Conservation (phyloP, 148 eudicot genomes). For the Rhododendron kiyosumense region DNA sequence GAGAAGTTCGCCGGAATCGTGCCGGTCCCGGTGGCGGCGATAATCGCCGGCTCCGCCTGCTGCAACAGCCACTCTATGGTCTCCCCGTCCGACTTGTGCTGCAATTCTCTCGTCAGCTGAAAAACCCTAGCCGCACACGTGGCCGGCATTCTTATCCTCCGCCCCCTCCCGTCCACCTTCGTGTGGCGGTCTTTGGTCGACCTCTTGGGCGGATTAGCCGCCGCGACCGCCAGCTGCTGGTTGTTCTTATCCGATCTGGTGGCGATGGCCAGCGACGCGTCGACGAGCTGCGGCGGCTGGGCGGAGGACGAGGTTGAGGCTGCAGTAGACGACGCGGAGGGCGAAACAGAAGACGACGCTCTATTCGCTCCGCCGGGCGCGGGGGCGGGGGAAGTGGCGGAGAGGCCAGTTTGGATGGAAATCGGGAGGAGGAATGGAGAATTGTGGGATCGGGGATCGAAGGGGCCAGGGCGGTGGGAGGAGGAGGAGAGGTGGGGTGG, state of each 20-base stretch:
- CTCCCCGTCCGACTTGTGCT: constrained; percentile 57
- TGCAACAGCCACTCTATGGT: constrained; percentile 57
- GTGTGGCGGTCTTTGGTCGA: constrained; percentile 56
- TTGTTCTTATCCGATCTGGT: constrained; percentile 33
- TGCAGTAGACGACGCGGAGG: constrained; percentile 6
- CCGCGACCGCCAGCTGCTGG: constrained; percentile 12
- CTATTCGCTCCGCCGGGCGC: neutral
- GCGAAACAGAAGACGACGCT: neutral
- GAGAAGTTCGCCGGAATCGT: constrained; percentile 58
- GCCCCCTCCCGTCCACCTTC: constrained; percentile 60
- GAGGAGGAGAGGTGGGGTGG: constrained; percentile 13
- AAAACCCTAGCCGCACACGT: constrained; percentile 62
- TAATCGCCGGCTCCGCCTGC: constrained; percentile 59
- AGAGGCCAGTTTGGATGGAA: constrained; percentile 15
- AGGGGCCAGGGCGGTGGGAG: neutral
- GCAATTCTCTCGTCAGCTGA: constrained; percentile 45
- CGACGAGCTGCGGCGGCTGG: constrained; percentile 19
- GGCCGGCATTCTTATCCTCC: constrained; percentile 64
- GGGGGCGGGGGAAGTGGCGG: neutral
- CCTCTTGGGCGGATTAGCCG: constrained; percentile 19
- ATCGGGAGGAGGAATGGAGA: constrained; percentile 24
- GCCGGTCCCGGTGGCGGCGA: constrained; percentile 54
- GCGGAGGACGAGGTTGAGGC: constrained; percentile 3
- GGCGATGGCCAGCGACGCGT: constrained; percentile 46
- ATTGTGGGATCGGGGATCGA: constrained; percentile 13